A percentile compares a stretch with the other conserved stretches of the same genome.
phyloP scores from a whole-genome alignment of 257 asterid genomes.

The Leonotis leonurus region DNA sequence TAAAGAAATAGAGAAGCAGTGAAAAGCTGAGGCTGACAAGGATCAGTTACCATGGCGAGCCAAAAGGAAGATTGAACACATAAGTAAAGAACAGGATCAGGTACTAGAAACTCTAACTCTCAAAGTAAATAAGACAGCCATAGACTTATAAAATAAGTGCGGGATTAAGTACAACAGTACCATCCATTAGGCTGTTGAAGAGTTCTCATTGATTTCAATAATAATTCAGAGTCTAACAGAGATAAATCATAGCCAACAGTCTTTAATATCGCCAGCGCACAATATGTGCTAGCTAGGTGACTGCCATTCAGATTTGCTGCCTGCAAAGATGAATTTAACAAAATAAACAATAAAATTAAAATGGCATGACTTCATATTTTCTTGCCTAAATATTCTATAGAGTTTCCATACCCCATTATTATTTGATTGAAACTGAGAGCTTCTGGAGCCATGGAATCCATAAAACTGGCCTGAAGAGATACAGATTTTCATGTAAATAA shows the following conservation, averaged over 20 bases:
- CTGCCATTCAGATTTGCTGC: slow-evolving; percentile 55
- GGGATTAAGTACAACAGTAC: slow-evolving; percentile 26
- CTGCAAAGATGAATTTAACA: slow-evolving; percentile 32
- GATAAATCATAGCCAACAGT: slow-evolving; percentile 76
- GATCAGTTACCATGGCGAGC: not conserved
- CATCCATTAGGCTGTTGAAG: slow-evolving; percentile 92
- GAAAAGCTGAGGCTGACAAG: not conserved
- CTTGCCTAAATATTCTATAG: slow-evolving; percentile 11
- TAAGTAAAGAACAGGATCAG: not conserved
- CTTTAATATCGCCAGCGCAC: slow-evolving; percentile 76
- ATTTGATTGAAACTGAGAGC: slow-evolving; percentile 64
- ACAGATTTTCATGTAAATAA: slow-evolving; percentile 1
- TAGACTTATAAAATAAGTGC: not conserved
- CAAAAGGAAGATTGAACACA: not conserved
- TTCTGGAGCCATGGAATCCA: slow-evolving; percentile 95
- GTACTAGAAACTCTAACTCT: not conserved
- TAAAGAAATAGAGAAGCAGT: not conserved
- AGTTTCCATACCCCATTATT: slow-evolving; percentile 41
- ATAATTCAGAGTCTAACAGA: slow-evolving; percentile 40
- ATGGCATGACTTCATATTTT: not conserved
- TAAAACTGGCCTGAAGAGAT: slow-evolving; percentile 68
- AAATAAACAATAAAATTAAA: not conserved
- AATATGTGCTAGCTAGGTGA: slow-evolving; percentile 94
- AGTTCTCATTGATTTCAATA: slow-evolving; percentile 74
- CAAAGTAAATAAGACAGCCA: not conserved